Evolutionary conservation across 1,139 yeast genomes (phyloP).

Genomic region (Geotrichum cucujoidarum): DNA sequence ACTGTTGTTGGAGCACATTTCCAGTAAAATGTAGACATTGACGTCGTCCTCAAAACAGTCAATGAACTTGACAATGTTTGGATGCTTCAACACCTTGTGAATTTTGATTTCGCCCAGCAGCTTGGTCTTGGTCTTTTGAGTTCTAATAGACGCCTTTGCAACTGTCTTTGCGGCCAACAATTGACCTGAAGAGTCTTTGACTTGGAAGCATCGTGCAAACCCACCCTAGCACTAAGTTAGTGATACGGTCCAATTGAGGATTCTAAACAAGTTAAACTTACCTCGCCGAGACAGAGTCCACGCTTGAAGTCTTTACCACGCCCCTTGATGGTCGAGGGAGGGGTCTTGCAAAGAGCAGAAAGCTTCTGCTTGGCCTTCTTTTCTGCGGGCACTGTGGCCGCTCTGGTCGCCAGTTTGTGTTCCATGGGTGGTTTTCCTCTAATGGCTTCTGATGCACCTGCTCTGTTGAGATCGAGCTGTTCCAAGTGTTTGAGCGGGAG

Average conservation of each 20-base stretch:
- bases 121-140: conserved; percentile 87
- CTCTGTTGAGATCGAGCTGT: conserved; percentile 8
- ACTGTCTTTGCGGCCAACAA: conserved; percentile 96
- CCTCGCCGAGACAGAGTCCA: conserved; percentile 86
- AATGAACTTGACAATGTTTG: conserved; percentile 83
- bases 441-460: background rate
- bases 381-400: conserved; percentile 12
- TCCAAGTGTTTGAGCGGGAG: conserved; percentile 11
- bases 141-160: conserved; percentile 88
- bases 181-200: conserved; percentile 74
- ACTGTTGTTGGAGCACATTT: conserved; percentile 75
- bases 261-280: conserved; percentile 21
- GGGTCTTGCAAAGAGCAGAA: conserved; percentile 86
- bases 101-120: conserved; percentile 86
- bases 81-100: conserved; percentile 84
- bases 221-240: conserved; percentile 56
- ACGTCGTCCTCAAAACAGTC: conserved; percentile 95
- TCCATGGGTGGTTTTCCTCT: background rate
- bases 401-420: background rate
- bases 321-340: conserved; percentile 77
- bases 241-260: background rate
- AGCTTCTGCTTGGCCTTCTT: conserved; percentile 80
- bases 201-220: conserved; percentile 96
- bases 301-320: conserved; percentile 82
- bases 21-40: conserved; percentile 86